A percentile compares a stretch with the other conserved stretches of the same genome.
Evolutionary conservation across 352 stramenopile genomes (phyloP).

Genomic region (Pythium insidiosum): DNA sequence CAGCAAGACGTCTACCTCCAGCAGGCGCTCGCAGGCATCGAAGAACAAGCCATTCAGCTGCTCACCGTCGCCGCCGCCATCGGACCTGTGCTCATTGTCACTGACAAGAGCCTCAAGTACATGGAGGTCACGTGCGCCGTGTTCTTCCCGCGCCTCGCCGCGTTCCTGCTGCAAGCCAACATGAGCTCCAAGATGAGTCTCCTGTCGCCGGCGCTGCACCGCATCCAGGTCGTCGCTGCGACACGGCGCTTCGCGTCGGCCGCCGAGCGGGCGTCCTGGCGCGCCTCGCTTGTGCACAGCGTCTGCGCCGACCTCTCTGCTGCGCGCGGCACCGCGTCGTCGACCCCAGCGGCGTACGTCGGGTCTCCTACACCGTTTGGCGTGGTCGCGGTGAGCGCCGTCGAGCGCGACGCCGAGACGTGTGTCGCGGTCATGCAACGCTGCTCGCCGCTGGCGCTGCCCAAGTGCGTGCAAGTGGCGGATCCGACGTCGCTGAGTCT

Average conservation of each 20-base stretch:
- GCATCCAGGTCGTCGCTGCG: slow-evolving; percentile 29
- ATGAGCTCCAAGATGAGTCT: slow-evolving; percentile 13
- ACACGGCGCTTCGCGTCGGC: slow-evolving; percentile 29
- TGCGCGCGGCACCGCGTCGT: background rate
- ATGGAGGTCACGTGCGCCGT: slow-evolving; percentile 23
- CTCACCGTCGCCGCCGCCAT: slow-evolving; percentile 21
- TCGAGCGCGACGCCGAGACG: slow-evolving; percentile 15
- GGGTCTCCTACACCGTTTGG: too few species aligned
- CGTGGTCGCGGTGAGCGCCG: slow-evolving; percentile 34
- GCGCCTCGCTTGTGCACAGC: slow-evolving; percentile 29
- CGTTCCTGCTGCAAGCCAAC: slow-evolving; percentile 21
- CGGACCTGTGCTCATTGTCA: slow-evolving; percentile 32
- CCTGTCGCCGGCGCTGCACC: slow-evolving; percentile 8
- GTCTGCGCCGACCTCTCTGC: slow-evolving; percentile 24
- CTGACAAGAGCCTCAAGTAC: slow-evolving; percentile 23
- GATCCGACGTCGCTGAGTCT: slow-evolving; percentile 14
- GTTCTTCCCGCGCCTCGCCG: slow-evolving; percentile 32
- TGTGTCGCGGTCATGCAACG: slow-evolving; percentile 26
- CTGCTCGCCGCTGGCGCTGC: slow-evolving; percentile 20
- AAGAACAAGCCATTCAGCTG: slow-evolving; percentile 39
- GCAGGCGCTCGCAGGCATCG: slow-evolving; percentile 36
- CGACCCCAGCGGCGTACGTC: slow-evolving; percentile 1
- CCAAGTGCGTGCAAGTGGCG: slow-evolving; percentile 22
- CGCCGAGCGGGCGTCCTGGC: slow-evolving; percentile 28
- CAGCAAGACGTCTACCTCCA: slow-evolving; percentile 38